These are phyloP conservation scores for Penicillium longicatenatum DNA, from an alignment of 495 filamentous ascomycete species.

Conservation along the genomic window DNA sequence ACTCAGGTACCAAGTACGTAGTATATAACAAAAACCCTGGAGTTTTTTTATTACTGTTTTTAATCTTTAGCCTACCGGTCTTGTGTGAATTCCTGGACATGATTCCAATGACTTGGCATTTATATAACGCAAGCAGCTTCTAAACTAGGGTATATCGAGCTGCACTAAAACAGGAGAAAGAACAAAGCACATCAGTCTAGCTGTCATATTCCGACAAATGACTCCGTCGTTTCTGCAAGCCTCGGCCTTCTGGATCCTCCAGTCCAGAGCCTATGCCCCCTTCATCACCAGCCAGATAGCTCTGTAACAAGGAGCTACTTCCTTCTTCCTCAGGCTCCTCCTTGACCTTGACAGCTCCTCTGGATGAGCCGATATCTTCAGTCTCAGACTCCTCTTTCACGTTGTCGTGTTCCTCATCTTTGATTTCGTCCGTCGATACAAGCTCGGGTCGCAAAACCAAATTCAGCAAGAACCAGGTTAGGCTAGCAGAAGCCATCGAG, in stretches of 20 bases:
- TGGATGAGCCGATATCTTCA: slow-evolving; percentile 17
- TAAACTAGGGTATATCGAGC: slow-evolving; percentile 8
- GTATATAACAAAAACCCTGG: too few relatives aligned
- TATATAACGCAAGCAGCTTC: slow-evolving; percentile 4
- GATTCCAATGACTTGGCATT: slow-evolving; percentile 9
- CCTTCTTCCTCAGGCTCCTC: slow-evolving; percentile 30
- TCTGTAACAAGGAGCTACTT: slow-evolving; percentile 20
- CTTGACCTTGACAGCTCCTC: slow-evolving; percentile 20
- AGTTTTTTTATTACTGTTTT: too few relatives aligned
- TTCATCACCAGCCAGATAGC: slow-evolving; percentile 18
- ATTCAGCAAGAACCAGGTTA: slow-evolving; percentile 59
- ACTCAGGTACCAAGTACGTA: not conserved
- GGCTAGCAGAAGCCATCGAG: slow-evolving; percentile 61
- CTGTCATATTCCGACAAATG: slow-evolving; percentile 27
- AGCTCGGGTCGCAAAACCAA: slow-evolving; percentile 30
- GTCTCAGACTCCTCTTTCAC: slow-evolving; percentile 35
- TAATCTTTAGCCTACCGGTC: not conserved
- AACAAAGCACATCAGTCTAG: slow-evolving; percentile 1
- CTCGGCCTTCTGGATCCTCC: slow-evolving; percentile 35
- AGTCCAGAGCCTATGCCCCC: slow-evolving; percentile 36
- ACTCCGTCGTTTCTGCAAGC: slow-evolving; percentile 40
- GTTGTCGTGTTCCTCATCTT: slow-evolving; percentile 26
- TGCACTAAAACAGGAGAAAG: not conserved
- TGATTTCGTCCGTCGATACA: slow-evolving; percentile 23
- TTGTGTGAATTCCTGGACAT: not conserved